Base-by-base conservation (phyloP, 371 early-diverging fungal genomes). In the Mucor piriformis region DNA sequence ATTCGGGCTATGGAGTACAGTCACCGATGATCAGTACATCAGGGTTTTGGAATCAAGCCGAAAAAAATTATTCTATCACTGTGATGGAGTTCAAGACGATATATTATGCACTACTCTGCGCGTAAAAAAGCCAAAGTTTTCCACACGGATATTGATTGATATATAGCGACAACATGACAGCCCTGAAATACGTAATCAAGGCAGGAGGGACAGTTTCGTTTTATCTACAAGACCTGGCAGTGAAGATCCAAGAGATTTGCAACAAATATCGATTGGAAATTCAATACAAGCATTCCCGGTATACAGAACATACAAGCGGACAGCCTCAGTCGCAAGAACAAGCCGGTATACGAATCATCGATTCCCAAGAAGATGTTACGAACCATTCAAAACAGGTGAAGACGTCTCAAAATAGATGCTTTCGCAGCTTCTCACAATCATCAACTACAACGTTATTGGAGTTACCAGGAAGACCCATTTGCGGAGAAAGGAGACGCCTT, bases 341-440 rank as follows among this genome's bases (percentile, higher is more conserved):
- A 18, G 42, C 42, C 24, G 6, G 4, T 70, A 0, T 57, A 71
- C 59, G 58, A 63, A 43, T 35, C 55, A n/a, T 24, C 24, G 23
- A 32, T 63, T 0, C 64, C 55, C 13, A 21, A 2, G 6, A 24
- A 7, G 0, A 3, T 27, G 12, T 66, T 66, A 23, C n/a, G 57
- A 24, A 10, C 3, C 27, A 61, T 64, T n/a, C 44, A 32, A 23
- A 29, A 10, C 23, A 32, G n/a, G 38, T 50, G 37, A 59, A 57
- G 52, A 37, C 49, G 12, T 18, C 6, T 58, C 16, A 59, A 4
- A 25, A 50, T 79, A 6, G 75, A 79, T 38, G 63, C 63, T 18
- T 79, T 79, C 47, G 75, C 72, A 3, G 24, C 67, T 2, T 16
- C 52, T 15, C 50, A 56, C 51, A 72, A 57, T 38, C 20, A 63